phyloP scores from a whole-genome alignment of 1,284 basidiomycete genomes.

The Schizopora paradoxa region DNA sequence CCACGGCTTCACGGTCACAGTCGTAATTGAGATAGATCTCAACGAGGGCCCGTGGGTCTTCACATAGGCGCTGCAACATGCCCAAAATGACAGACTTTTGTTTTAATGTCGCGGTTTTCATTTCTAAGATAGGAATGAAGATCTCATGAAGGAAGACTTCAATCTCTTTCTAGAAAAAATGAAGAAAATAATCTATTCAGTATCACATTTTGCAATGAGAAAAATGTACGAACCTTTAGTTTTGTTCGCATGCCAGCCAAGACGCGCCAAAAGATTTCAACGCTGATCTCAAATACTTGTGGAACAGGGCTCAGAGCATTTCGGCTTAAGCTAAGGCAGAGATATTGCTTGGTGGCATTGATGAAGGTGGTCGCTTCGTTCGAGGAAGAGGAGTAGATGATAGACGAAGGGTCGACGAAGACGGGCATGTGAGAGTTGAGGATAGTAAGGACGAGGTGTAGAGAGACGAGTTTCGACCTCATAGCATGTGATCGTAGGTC shows the following conservation, averaged over 20 bases:
- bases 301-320: slow-evolving; percentile 95
- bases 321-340: slow-evolving; percentile 89
- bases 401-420: slow-evolving; percentile 79
- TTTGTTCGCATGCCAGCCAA: slow-evolving; percentile 91
- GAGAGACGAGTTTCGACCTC: slow-evolving; percentile 89
- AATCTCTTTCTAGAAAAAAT: slow-evolving; percentile 83
- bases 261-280: slow-evolving; percentile 98
- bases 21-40: slow-evolving; percentile 98
- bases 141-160: slow-evolving; percentile 98
- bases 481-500: slow-evolving; percentile 93
- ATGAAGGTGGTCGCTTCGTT: slow-evolving; percentile 85
- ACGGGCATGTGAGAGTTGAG: slow-evolving; percentile 87
- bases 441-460: slow-evolving; percentile 91
- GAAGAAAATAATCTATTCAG: slow-evolving; percentile 6
- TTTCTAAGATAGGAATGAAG: slow-evolving; percentile 97
- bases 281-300: slow-evolving; percentile 96
- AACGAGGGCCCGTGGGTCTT: slow-evolving; percentile 93
- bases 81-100: slow-evolving; percentile 90
- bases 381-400: slow-evolving; percentile 84
- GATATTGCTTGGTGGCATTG: slow-evolving; percentile 91
- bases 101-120: slow-evolving; percentile 92
- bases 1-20: slow-evolving; percentile 86
- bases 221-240: slow-evolving; percentile 64
- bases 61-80: slow-evolving; percentile 82
- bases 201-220: background rate